Percentiles rank a stretch among this genome's conserved stretches.
Evolutionary conservation across 257 asterid genomes (phyloP).

Genomic region (Datura wrightii): DNA sequence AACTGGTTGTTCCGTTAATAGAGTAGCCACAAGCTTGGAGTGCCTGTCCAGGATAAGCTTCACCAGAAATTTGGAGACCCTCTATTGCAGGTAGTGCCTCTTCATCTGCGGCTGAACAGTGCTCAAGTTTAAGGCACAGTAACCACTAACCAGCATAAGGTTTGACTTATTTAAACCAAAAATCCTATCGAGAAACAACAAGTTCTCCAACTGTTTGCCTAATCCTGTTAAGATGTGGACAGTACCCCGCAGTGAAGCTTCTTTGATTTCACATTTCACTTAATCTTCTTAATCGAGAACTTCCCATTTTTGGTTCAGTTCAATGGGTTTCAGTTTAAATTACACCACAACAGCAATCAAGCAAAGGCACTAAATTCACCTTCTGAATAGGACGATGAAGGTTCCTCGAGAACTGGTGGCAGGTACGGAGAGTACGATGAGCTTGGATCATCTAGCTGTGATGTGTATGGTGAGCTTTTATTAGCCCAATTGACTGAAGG

Average conservation of each 20-base stretch:
- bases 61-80: slow-evolving; percentile 96
- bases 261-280: slow-evolving; percentile 20
- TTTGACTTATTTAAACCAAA: background rate
- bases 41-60: slow-evolving; percentile 88
- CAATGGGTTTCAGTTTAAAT: slow-evolving; percentile 26
- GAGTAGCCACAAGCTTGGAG: slow-evolving; percentile 96
- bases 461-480: slow-evolving; percentile 53
- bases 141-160: slow-evolving; percentile 24
- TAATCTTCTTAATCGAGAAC: background rate
- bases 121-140: slow-evolving; percentile 29
- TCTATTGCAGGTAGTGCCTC: slow-evolving; percentile 94
- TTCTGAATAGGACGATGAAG: slow-evolving; percentile 90
- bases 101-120: slow-evolving; percentile 51
- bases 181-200: background rate
- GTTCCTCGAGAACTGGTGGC: slow-evolving; percentile 97
- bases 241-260: background rate
- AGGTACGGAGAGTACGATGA: slow-evolving; percentile 77
- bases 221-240: slow-evolving; percentile 13
- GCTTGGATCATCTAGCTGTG: slow-evolving; percentile 77
- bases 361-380: slow-evolving; percentile 52
- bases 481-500: slow-evolving; percentile 63
- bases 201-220: slow-evolving; percentile 19
- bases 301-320: slow-evolving; percentile 14
- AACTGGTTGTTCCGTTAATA: slow-evolving; percentile 94
- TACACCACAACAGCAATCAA: slow-evolving; percentile 24